Conservation (phyloP, 1,284 basidiomycete species). For the Trametes versicolor region DNA sequence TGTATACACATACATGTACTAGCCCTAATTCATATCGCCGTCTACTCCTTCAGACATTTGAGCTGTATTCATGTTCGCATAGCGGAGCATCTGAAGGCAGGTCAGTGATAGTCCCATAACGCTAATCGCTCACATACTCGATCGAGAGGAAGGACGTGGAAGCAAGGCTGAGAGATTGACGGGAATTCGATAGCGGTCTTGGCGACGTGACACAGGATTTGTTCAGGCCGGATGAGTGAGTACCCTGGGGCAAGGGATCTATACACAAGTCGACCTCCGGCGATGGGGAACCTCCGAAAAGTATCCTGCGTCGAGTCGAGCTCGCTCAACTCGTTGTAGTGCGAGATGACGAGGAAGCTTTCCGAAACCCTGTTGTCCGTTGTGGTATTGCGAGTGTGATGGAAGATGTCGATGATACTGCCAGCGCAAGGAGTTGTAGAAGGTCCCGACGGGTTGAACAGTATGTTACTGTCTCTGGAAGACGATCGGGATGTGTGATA, state of each 20-base stretch:
- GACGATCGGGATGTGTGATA: neutral
- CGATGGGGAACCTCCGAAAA: neutral
- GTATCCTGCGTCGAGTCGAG: neutral
- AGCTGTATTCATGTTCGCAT: too few species aligned
- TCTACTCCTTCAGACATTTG: too few species aligned
- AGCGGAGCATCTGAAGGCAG: too few species aligned
- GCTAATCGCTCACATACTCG: too few species aligned
- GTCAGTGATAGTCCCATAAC: too few species aligned
- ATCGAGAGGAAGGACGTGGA: too few species aligned
- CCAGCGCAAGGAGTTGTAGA: neutral
- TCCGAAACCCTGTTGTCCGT: neutral
- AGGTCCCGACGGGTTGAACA: neutral
- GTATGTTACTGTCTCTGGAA: neutral
- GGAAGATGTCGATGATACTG: neutral
- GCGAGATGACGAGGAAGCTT: neutral
- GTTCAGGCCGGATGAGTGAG: neutral
- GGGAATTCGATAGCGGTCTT: neutral
- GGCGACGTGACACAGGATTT: constrained; percentile 1
- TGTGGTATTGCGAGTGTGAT: neutral
- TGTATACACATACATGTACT: too few species aligned
- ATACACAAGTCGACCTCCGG: neutral
- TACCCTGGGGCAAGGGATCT: neutral
- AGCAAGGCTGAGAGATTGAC: too few species aligned
- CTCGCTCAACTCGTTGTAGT: neutral
- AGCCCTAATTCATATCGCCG: too few species aligned